A percentile compares a stretch with the other conserved stretches of the same genome.
These are phyloP conservation scores for Fistulinella cinereoalba DNA, from an alignment of 1,284 basidiomycete genomes.

Conservation along the genomic window DNA sequence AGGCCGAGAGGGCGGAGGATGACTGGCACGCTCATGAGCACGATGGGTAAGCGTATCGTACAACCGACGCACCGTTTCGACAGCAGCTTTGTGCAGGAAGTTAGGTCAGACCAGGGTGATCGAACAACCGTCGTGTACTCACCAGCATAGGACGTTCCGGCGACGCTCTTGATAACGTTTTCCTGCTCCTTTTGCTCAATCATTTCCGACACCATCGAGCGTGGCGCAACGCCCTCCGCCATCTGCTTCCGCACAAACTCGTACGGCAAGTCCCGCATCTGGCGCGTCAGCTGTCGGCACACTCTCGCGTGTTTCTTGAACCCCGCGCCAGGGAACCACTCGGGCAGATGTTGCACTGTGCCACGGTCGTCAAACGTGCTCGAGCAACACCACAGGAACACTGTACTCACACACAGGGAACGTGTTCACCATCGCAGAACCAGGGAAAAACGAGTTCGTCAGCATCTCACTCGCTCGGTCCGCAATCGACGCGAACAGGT, in stretches of 20 bases:
- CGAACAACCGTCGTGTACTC: neutral
- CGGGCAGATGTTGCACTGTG: conserved; percentile 24
- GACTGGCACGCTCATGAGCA: conserved; percentile 12
- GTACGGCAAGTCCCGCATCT: conserved; percentile 26
- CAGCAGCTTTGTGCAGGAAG: conserved; percentile 6
- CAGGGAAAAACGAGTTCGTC: conserved; percentile 24
- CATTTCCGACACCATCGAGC: conserved; percentile 22
- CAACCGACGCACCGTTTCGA: conserved; percentile 11
- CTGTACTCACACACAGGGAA: conserved; percentile 27
- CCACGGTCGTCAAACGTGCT: neutral
- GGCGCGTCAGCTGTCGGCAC: conserved; percentile 18
- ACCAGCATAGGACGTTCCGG: conserved; percentile 24
- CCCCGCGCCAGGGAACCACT: conserved; percentile 32
- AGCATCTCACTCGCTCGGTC: conserved; percentile 30
- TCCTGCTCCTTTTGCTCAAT: conserved; percentile 25
- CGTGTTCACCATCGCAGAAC: conserved; percentile 27
- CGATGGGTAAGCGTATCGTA: too few relatives aligned
- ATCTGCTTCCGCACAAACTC: conserved; percentile 24
- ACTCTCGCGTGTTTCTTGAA: conserved; percentile 24
- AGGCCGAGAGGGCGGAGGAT: conserved; percentile 19
- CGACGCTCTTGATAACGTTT: conserved; percentile 26
- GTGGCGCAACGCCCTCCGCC: conserved; percentile 16
- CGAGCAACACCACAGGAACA: neutral
- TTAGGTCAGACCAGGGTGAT: neutral
- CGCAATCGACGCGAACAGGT: conserved; percentile 33